These are phyloP conservation scores for Arthromyces matolae DNA, from an alignment of 768 basidiomycete species.

Conservation along the genomic window DNA sequence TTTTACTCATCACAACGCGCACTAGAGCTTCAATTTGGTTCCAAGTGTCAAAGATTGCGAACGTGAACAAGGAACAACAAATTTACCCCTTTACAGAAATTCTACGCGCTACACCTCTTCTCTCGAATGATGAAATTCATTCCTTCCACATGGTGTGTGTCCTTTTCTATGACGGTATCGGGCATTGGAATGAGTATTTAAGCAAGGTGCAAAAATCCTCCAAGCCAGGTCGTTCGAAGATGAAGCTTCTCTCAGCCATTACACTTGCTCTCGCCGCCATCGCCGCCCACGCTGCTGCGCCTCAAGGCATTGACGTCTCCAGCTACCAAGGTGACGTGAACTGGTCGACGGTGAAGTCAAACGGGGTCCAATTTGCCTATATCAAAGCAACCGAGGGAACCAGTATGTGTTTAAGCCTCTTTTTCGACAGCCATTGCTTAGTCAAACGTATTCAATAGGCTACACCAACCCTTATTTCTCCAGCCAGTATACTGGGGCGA, in stretches of 20 bases:
- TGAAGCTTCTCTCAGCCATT: conserved; percentile 16
- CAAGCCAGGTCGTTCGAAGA: neutral
- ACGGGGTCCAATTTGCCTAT: conserved; percentile 52
- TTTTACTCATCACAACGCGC: neutral
- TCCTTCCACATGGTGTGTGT: conserved; percentile 1
- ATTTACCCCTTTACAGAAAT: neutral
- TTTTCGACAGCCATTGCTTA: neutral
- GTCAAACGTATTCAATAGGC: conserved; percentile 12
- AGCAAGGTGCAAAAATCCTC: neutral
- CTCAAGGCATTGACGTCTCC: conserved; percentile 55
- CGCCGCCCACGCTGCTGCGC: conserved; percentile 22
- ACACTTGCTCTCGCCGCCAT: conserved; percentile 13
- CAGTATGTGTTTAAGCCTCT: conserved; percentile 1
- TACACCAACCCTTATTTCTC: conserved; percentile 44
- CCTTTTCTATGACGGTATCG: too few relatives aligned
- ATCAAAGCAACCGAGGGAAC: conserved; percentile 62
- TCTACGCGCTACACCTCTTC: neutral
- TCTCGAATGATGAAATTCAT: neutral
- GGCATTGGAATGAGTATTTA: neutral
- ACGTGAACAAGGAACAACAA: too few relatives aligned
- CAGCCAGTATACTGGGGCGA: conserved; percentile 51
- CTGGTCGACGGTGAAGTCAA: conserved; percentile 47
- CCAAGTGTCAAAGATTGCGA: neutral
- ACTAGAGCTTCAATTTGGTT: neutral
- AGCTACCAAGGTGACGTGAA: conserved; percentile 43